These are phyloP conservation scores for Naegleria fowleri DNA, from an alignment of 208 protist species.

Conservation along the genomic window DNA sequence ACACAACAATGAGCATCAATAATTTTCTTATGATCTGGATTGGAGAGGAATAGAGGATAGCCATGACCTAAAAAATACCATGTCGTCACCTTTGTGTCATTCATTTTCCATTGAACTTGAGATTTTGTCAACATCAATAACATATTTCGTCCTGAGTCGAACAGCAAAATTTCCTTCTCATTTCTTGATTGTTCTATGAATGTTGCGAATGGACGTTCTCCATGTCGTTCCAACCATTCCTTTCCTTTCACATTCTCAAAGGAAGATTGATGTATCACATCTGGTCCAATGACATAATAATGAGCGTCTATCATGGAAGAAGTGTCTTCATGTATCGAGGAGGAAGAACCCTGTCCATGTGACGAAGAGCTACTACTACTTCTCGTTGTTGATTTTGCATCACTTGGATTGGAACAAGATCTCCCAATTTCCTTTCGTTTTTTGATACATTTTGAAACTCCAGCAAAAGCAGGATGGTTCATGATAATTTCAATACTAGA, in stretches of 20 bases:
- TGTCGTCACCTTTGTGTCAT: neutral
- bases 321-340: neutral
- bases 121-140: neutral
- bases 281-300: neutral
- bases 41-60: neutral
- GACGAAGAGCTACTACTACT: too few relatives aligned
- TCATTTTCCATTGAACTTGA: neutral
- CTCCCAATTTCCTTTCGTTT: neutral
- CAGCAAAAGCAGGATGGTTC: neutral
- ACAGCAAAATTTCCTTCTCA: neutral
- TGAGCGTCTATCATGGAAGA: neutral
- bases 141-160: neutral
- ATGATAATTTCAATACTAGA: neutral
- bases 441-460: neutral
- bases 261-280: neutral
- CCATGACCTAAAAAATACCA: neutral
- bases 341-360: too few relatives aligned
- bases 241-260: neutral
- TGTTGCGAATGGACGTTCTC: neutral
- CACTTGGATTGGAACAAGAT: too few relatives aligned
- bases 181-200: neutral
- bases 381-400: too few relatives aligned
- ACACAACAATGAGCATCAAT: neutral
- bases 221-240: neutral
- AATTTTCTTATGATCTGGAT: neutral